Base-by-base conservation (phyloP, 2,329 filamentous ascomycete species). In the Fusarium chaquense region DNA sequence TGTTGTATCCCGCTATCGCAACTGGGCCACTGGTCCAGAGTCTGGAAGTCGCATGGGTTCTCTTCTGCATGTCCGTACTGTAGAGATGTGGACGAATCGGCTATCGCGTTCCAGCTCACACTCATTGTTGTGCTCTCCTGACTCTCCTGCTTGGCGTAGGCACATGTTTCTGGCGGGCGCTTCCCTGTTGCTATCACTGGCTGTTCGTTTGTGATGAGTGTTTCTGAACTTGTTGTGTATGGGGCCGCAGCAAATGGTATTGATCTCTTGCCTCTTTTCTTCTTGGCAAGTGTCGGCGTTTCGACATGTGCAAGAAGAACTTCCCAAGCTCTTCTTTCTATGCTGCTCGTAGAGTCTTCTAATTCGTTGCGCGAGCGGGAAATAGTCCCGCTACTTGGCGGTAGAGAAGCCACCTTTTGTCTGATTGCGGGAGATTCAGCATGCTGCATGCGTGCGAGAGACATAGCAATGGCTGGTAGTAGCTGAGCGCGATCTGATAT, bases 391-490 rank as follows among this genome's bases (percentile, higher is more conserved):
- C 28, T 2, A 18, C 24, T 28, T 15, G 24, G 26, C 43, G 2
- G 73, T 38, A 67, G 44, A 38, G 43, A 30, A 5, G 62, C 41
- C 18, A 77, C 53, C 49, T 78, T 79, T 49, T 76, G 74, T 45
- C 78, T 76, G 18, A 80, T 62, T 24, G 60, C 64, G 5, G 79
- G 77, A 8, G 80, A 81, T 62, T 82, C 77, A 13, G 79, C 77
- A 47, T 73, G 63, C 26, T 52, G 72, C 77, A 81, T 76, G 16
- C 78, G 71, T 20, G 75, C 68, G 20, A 81, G 56, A 6, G 76
- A 80, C 13, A 69, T 71, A 11, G 76, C 64, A 41, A 81, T 78
- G 10, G 72, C 64, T 0, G 76, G 67, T 4, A 80, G 47, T 10
- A 78, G 58, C 15, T 62, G 67, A 22, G 73, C 73, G 22, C 75